A percentile compares a stretch with the other conserved stretches of the same genome.
Conservation (phyloP, 495 filamentous ascomycete species). For the Penicillium antarcticum region DNA sequence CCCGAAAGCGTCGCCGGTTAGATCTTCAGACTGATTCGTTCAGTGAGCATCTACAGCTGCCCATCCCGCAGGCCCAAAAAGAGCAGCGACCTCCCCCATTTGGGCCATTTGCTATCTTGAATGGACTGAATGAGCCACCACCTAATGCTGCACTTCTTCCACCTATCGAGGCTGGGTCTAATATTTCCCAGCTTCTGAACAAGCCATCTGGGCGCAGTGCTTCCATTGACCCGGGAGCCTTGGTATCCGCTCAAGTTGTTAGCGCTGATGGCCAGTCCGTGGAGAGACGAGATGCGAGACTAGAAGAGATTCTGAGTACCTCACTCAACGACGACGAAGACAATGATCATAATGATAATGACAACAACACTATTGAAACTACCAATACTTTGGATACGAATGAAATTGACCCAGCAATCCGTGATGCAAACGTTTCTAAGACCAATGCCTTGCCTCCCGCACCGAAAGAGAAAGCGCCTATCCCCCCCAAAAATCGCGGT, state of each 20-base stretch:
- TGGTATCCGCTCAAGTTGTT: slow-evolving; percentile 15
- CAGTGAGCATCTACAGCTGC: slow-evolving; percentile 49
- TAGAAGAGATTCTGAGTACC: slow-evolving; percentile 36
- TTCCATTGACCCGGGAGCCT: slow-evolving; percentile 20
- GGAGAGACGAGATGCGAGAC: slow-evolving; percentile 35
- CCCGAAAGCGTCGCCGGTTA: slow-evolving; percentile 40
- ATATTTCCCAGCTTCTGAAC: slow-evolving; percentile 39
- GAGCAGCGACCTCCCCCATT: slow-evolving; percentile 49
- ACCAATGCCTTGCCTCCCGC: slow-evolving; percentile 2
- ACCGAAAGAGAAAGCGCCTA: slow-evolving; percentile 24
- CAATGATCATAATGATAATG: slow-evolving; percentile 11
- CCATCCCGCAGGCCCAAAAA: slow-evolving; percentile 44
- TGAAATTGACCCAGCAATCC: not conserved
- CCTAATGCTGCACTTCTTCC: slow-evolving; percentile 71
- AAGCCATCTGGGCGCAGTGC: slow-evolving; percentile 31
- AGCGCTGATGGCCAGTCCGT: slow-evolving; percentile 22
- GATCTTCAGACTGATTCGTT: slow-evolving; percentile 44
- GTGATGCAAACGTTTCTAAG: not conserved
- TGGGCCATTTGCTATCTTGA: slow-evolving; percentile 61
- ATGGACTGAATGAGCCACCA: slow-evolving; percentile 73
- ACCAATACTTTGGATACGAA: slow-evolving; percentile 7
- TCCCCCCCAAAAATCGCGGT: slow-evolving; percentile 41
- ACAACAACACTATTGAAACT: slow-evolving; percentile 3
- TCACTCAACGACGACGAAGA: slow-evolving; percentile 21
- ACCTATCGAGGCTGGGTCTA: slow-evolving; percentile 57